Conservation (phyloP, 1,284 basidiomycete genomes). For the Gymnopus androsaceus region DNA sequence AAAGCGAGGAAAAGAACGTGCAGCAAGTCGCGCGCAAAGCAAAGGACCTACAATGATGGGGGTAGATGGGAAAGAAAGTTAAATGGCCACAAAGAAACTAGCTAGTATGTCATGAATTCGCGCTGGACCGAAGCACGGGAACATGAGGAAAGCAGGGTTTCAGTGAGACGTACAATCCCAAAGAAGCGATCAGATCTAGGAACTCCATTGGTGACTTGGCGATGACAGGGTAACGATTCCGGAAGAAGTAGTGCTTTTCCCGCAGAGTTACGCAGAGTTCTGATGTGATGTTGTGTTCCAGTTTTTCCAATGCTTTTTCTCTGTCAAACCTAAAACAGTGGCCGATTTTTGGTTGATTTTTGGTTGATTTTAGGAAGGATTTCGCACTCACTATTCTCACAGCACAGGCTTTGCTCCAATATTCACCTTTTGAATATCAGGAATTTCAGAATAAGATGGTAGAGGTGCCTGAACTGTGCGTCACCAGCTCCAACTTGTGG, state of each 20-base stretch:
- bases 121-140: constrained; percentile 10
- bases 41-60: constrained; percentile 11
- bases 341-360: no score
- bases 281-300: background rate
- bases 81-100: constrained; percentile 7
- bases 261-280: background rate
- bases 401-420: no score
- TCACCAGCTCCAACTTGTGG: no score
- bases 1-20: background rate
- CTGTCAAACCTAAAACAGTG: no score
- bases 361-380: no score
- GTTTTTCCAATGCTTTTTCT: background rate
- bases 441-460: no score
- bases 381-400: no score
- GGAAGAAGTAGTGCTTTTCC: constrained; percentile 1
- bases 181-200: constrained; percentile 25
- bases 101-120: constrained; percentile 8
- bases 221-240: constrained; percentile 19
- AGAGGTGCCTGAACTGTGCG: no score
- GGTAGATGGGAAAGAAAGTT: constrained; percentile 14
- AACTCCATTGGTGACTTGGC: constrained; percentile 16
- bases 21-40: constrained; percentile 6
- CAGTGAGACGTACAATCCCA: constrained; percentile 7
- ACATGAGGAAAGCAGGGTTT: constrained; percentile 8
- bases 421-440: no score